These are phyloP conservation scores for Panaeolus papilionaceus DNA, from an alignment of 768 basidiomycete genomes.

Conservation along the genomic window DNA sequence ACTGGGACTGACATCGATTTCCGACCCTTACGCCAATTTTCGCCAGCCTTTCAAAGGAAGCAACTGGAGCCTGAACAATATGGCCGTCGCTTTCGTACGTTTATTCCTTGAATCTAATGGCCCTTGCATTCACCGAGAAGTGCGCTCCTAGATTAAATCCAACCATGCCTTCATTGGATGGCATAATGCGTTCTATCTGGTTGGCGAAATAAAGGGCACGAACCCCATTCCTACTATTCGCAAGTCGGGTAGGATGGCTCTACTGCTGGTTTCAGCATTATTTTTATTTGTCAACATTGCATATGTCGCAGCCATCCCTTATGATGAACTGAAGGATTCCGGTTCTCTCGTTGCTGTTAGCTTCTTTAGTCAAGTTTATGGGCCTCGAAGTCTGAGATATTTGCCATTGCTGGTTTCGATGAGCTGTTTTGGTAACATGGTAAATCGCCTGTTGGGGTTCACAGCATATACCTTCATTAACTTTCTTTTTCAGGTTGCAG, in stretches of 20 bases:
- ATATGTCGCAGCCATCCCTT: constrained; percentile 42
- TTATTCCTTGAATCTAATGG: background rate
- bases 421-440: constrained; percentile 46
- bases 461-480: background rate
- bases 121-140: background rate
- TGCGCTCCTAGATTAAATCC: constrained; percentile 36
- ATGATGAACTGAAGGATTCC: constrained; percentile 39
- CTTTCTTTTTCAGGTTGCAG: constrained; percentile 32
- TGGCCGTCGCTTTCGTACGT: constrained; percentile 40
- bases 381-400: constrained; percentile 32
- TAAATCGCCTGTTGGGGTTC: constrained; percentile 22
- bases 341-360: constrained; percentile 41
- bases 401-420: constrained; percentile 39
- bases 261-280: constrained; percentile 46
- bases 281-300: constrained; percentile 54
- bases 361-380: constrained; percentile 41
- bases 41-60: constrained; percentile 61
- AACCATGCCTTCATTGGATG: constrained; percentile 41
- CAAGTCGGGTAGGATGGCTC: constrained; percentile 47
- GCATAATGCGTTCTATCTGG: constrained; percentile 50
- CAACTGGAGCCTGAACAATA: constrained; percentile 47
- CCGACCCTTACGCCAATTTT: constrained; percentile 64
- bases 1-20: constrained; percentile 55
- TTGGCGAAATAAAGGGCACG: constrained; percentile 45
- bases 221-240: constrained; percentile 52